phyloP scores from a whole-genome alignment of 1,284 basidiomycete genomes.

The Sanghuangporus baumii region DNA sequence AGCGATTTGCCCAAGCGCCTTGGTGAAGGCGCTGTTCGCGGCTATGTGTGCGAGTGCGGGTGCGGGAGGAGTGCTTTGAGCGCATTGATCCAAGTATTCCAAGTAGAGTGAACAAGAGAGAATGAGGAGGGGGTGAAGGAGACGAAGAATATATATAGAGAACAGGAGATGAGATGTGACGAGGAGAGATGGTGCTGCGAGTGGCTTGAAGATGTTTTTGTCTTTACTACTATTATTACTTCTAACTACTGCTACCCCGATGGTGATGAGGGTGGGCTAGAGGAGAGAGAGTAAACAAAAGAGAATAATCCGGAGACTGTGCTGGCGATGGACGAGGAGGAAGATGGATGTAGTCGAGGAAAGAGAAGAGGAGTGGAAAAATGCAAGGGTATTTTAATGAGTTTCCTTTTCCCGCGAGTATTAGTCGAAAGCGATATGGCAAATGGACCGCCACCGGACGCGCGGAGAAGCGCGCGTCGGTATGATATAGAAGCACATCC shows the following conservation, averaged over 20 bases:
- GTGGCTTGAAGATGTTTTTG: conserved; percentile 5
- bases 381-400: neutral
- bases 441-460: too few species aligned
- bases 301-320: neutral
- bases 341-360: neutral
- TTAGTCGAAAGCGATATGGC: too few species aligned
- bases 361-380: neutral
- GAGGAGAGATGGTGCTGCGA: neutral
- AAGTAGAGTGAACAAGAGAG: neutral
- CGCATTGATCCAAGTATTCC: conserved; percentile 4
- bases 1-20: conserved; percentile 65
- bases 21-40: neutral
- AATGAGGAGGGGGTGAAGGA: conserved; percentile 21
- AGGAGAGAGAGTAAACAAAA: conserved; percentile 10
- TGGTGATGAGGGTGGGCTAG: neutral
- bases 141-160: conserved; percentile 13
- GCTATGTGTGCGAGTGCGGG: conserved; percentile 6
- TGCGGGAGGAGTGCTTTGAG: neutral
- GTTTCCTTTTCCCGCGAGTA: too few species aligned
- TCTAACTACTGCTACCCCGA: neutral
- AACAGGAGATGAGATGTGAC: neutral
- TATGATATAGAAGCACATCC: too few species aligned
- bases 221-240: neutral
- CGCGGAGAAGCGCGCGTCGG: too few species aligned
- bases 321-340: neutral